Evolutionary conservation across 495 filamentous ascomycete species (phyloP), one percentile per base, ranked within the genome.

Genomic region (Hamigera avellanea): DNA sequence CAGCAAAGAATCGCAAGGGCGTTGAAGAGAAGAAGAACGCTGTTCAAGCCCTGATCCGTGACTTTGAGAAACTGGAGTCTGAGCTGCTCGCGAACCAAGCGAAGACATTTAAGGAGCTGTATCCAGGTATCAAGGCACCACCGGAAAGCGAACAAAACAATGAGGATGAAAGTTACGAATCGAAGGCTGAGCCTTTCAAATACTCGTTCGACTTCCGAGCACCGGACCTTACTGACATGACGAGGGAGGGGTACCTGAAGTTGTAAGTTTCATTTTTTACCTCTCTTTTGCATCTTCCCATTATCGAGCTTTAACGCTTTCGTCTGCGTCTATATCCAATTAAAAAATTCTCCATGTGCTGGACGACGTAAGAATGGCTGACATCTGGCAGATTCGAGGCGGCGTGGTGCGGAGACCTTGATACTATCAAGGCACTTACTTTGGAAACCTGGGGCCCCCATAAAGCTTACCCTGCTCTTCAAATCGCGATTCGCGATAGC

Each of bases 321-420:
- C n/a, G n/a, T n/a, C n/a, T n/a, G n/a, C n/a, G n/a, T n/a, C n/a
- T n/a, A n/a, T n/a, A n/a, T n/a, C n/a, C n/a, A n/a, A n/a, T n/a
- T n/a, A n/a, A n/a, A n/a, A n/a, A n/a, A n/a, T n/a, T n/a, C n/a
- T n/a, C n/a, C n/a, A n/a, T n/a, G n/a, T n/a, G n/a, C n/a, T n/a
- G n/a, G n/a, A n/a, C n/a, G n/a, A n/a, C n/a, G n/a, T n/a, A 13
- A 16, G 17, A 15, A 14, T 14, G 9, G 14, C 48, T 56, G 25
- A 54, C 25, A 35, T 14, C 8, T 15, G 10, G 30, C 52, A 77
- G 64, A 42, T 84, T 82, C 37, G 70, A 85, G 48, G 80, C 81
- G 8, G 75, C 73, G 1, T 86, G 78, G 77, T 39, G 35, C n/a
- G 78, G 78, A 2, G 74, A 88, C 45, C 28, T 79, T 1, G 59